phyloP scores from a whole-genome alignment of 768 basidiomycete genomes.

The Russula abietina region DNA sequence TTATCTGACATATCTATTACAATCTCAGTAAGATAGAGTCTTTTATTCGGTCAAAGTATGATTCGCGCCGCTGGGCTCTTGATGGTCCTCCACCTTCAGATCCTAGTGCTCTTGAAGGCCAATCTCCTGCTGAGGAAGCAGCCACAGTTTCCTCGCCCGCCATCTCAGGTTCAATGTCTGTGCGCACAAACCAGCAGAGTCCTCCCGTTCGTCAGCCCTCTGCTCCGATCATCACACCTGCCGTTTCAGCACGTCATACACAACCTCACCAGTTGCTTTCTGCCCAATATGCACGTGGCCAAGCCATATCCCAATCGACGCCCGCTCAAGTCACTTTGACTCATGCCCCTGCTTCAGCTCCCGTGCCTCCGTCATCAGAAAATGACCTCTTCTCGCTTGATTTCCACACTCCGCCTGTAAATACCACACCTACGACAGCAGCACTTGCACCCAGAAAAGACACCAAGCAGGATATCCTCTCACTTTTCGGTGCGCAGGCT shows the following conservation, averaged over 20 bases:
- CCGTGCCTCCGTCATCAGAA: conserved; percentile 37
- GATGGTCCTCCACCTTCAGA: conserved; percentile 82
- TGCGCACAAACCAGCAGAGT: conserved; percentile 31
- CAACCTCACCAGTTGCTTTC: conserved; percentile 55
- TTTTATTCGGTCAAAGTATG: conserved; percentile 96
- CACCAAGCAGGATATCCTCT: conserved; percentile 80
- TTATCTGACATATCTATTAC: not conserved
- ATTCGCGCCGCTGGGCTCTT: conserved; percentile 85
- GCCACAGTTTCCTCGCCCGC: conserved; percentile 22
- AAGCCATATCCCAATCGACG: conserved; percentile 3
- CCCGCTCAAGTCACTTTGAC: not conserved
- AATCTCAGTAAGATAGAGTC: conserved; percentile 90
- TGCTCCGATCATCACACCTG: conserved; percentile 25
- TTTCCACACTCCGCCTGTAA: conserved; percentile 59
- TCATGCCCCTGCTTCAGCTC: conserved; percentile 19
- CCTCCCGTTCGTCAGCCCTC: conserved; percentile 29
- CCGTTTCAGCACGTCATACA: conserved; percentile 38
- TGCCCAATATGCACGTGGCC: conserved; percentile 20
- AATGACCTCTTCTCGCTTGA: conserved; percentile 82
- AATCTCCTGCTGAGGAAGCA: conserved; percentile 25
- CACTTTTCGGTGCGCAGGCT: conserved; percentile 58
- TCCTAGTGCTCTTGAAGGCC: conserved; percentile 66
- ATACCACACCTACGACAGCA: conserved; percentile 29
- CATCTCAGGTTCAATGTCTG: conserved; percentile 22
- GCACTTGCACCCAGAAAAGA: conserved; percentile 50